These are phyloP conservation scores for Gentiana macrophylla DNA, from an alignment of 257 asterid genomes.

Conservation along the genomic window DNA sequence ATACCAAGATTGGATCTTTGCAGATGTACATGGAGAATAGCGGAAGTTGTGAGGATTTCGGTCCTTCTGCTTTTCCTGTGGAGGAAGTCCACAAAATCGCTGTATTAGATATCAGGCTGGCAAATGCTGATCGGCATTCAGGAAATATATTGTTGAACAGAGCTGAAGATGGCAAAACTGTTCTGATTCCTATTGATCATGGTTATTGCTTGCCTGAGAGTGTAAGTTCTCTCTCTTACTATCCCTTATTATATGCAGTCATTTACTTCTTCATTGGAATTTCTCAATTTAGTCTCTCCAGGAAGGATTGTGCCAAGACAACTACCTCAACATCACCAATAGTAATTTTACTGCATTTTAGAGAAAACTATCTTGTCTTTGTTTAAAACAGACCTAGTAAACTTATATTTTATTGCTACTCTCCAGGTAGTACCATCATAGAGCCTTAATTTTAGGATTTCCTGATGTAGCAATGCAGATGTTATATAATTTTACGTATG, in stretches of 20 bases:
- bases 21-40: constrained; percentile 65
- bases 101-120: constrained; percentile 31
- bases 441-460: no score
- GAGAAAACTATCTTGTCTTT: no score
- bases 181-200: constrained; percentile 84
- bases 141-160: constrained; percentile 30
- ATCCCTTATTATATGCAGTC: neutral
- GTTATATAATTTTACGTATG: no score
- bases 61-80: constrained; percentile 68
- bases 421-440: no score
- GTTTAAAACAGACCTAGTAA: no score
- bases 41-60: constrained; percentile 92
- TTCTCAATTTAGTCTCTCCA: no score
- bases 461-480: no score
- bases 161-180: constrained; percentile 33
- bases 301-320: no score
- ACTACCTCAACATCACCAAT: no score
- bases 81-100: constrained; percentile 47
- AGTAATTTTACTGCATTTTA: no score
- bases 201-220: constrained; percentile 92
- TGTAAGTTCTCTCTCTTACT: constrained; percentile 40
- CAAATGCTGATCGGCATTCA: constrained; percentile 43
- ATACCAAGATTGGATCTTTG: constrained; percentile 62
- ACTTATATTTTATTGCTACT: no score
- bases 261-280: no score